phyloP scores from a whole-genome alignment of 805 yeast genomes.

The Starmerella apis region DNA sequence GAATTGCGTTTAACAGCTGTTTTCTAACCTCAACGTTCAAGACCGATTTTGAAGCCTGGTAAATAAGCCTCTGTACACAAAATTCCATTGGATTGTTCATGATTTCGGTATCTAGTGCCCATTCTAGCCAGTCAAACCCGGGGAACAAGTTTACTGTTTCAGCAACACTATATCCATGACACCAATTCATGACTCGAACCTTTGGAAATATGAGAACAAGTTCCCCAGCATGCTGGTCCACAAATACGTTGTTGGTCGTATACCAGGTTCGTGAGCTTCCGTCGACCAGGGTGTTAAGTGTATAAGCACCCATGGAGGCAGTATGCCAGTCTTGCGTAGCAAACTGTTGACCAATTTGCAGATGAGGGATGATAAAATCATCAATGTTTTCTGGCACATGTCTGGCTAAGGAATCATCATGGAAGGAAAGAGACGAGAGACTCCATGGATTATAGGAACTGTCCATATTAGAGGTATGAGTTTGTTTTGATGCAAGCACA shows the following conservation, averaged over 20 bases:
- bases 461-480: background rate
- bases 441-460: conserved; percentile 8
- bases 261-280: conserved; percentile 16
- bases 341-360: conserved; percentile 13
- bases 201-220: conserved; percentile 10
- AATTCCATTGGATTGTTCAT: conserved; percentile 35
- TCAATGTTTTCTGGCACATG: conserved; percentile 12
- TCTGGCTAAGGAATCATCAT: background rate
- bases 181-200: conserved; percentile 7
- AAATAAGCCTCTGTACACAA: conserved; percentile 52
- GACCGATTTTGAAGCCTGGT: conserved; percentile 29
- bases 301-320: conserved; percentile 1
- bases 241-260: conserved; percentile 4
- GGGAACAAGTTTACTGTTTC: conserved; percentile 2
- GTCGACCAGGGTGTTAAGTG: conserved; percentile 6
- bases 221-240: conserved; percentile 16
- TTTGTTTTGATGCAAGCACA: background rate
- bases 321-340: background rate
- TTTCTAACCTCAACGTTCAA: background rate
- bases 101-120: background rate
- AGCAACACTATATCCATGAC: conserved; percentile 14
- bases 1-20: background rate
- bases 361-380: conserved; percentile 13
- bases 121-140: conserved; percentile 3
- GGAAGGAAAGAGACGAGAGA: conserved; percentile 5